Base-by-base conservation (phyloP, 306 rosid species). In the Vigna radiata region DNA sequence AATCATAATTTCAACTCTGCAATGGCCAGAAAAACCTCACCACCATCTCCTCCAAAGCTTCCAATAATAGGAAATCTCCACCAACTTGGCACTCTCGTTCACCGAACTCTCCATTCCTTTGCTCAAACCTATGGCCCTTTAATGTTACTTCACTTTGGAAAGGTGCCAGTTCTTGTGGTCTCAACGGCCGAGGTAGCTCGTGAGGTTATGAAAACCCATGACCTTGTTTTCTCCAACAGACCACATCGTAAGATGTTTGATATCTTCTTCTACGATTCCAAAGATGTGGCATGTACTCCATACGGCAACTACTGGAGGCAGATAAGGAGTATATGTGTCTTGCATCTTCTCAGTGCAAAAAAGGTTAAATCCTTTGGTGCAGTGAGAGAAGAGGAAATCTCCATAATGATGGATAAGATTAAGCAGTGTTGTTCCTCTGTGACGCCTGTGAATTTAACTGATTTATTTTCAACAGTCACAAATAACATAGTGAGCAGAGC, bases 231-330 rank as follows among this genome's bases (percentile, higher is more conserved):
- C 68, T 46, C 9, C 70, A 59, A 15, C 15, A 59, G 71, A 52
- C 82, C 71, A 59, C 77, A 21, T 48, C 60, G 82, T 21, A 78
- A 36, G 55, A 70, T 78, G 82, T 70, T 70, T 37, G 72, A 70
- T 36, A 49, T 37, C 12, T 43, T 79, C 53, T 61, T 23, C n/a
- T 70, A 79, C 13, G 71, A 44, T 17, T 61, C 72, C 3, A 79
- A 2, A 21, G 66, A 61, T 37, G 52, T 79, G 1, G 56, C 72
- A n/a, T 9, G 58, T 50, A 23, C 77, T 21, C 48, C 64, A 10
- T 70, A 79, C 25, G 77, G 77, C 5, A 10, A 23, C 13, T 50
- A 71, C n/a, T 70, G 82, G 82, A 77, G 79, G 56, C 74, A 79
- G 29, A 11, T 14, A 29, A 79, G n/a, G 17, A 53, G 75, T 50